Base-by-base conservation (phyloP, 768 basidiomycete species). In the Pulveroboletus sp. region DNA sequence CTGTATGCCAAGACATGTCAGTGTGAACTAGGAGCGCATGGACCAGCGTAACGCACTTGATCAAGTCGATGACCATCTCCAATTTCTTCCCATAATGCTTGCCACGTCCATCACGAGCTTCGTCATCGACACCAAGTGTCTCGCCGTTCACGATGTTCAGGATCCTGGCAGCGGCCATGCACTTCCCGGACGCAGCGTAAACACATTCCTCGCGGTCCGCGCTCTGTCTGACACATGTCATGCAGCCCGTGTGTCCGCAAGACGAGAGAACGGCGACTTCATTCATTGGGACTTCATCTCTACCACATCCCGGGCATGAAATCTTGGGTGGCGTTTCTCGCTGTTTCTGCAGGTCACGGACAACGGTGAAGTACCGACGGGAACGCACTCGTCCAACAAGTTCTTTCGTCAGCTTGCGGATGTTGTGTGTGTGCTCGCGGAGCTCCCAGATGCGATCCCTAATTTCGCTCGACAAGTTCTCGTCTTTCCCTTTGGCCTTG, bases 301-400 rank as follows among this genome's bases (percentile, higher is more conserved):
- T 73, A 24, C 70, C 71, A 57, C 90, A 93, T 33, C 65, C 65
- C 5, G 85, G 82, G 55, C 90, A 92, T 9, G 75, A 67, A 33
- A 87, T 74, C 24, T 72, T 69, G 16, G 81, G 75, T 9, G 84
- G 82, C 11, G 69, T 69, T 25, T 83, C 82, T 23, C 74, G 72
- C 59, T 89, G 84, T 60, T 80, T 85, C 65, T 97, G 93, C 36
- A 94, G 75, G 58, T 94, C 89, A 36, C 91, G 87, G 35, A 97
- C 91, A 44, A 88, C 87, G 7, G 80, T 89, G 72, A 97, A 97
- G 71, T 92, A 97, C 37, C 94, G 88, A 31, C 91, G 75, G 2
- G 94, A 97, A 37, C 94, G 85, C 40, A 90, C 82, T 41, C 94
- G 87, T 25, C 91, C 92, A 23, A 90, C 84, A 43, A 95, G 80